Conservation (phyloP, 139 green algal genomes). For the Coelastrella sp. region DNA sequence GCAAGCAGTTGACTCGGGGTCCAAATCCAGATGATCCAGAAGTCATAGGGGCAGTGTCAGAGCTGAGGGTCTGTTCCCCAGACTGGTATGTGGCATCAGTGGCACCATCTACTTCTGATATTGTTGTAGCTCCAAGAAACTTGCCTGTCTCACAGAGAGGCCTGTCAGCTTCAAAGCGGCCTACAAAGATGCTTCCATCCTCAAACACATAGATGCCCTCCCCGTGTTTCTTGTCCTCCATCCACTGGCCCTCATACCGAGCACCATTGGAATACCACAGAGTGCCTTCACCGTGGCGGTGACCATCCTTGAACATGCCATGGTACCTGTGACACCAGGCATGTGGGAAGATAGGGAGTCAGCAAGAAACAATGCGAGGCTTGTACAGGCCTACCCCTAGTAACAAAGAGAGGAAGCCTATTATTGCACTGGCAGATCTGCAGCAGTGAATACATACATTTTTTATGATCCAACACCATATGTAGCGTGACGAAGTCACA, state of each 20-base stretch:
- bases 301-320: slow-evolving; percentile 70
- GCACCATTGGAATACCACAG: slow-evolving; percentile 76
- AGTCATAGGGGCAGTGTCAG: background rate
- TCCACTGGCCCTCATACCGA: slow-evolving; percentile 65
- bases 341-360: too few species aligned
- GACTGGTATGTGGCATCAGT: background rate
- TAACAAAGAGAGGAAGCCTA: too few species aligned
- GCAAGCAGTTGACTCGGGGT: background rate
- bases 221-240: slow-evolving; percentile 53
- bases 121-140: slow-evolving; percentile 46
- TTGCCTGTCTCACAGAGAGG: slow-evolving; percentile 52
- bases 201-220: slow-evolving; percentile 61
- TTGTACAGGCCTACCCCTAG: too few species aligned
- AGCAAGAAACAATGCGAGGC: too few species aligned
- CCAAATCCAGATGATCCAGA: slow-evolving; percentile 29
- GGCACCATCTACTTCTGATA: background rate
- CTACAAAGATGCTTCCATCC: slow-evolving; percentile 62
- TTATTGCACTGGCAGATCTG: too few species aligned
- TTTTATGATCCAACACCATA: too few species aligned
- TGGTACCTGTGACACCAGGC: slow-evolving; percentile 61
- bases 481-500: too few species aligned
- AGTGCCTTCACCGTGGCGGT: slow-evolving; percentile 66
- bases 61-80: too few species aligned
- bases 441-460: too few species aligned
- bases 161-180: slow-evolving; percentile 67